Evolutionary conservation across 192 early-diverging fungal genomes (phyloP), one percentile per base, ranked within the genome.

Genomic region (Coemansia sp.): DNA sequence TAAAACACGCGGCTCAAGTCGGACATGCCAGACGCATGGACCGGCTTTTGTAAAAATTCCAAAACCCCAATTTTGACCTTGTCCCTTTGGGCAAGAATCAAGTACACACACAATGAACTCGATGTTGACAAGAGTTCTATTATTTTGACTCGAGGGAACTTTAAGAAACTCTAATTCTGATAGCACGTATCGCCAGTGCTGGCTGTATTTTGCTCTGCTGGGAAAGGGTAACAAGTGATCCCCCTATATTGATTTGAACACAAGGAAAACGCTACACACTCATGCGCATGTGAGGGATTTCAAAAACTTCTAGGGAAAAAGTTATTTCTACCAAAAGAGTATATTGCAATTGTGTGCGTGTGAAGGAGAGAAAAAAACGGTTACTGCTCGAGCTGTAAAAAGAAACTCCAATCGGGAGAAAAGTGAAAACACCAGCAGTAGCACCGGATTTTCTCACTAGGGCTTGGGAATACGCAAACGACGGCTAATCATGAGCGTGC

Each of bases 401-500:
- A 28, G n/a, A 26, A 23, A 24, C 4, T 23, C 48, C 24, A 28
- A 26, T 51, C 24, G 43, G 40, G 34, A 59, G 33, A 31, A 67
- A 48, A 59, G 35, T 48, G 36, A 59, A 23, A 36, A 42, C 37
- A 43, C 28, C 18, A 16, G 31, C 39, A 33, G 35, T 39, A 58
- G 35, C 21, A 59, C 35, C 39, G 20, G 23, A 39, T 11, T 35
- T 83, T 35, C n/a, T 18, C 55, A 57, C 33, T 73, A 93, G 9
- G 81, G 86, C 73, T 93, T 93, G 20, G 92, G 92, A 39, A 93
- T 91, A 35, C 86, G 84, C 59, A 93, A 55, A 1, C 83, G 87
- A 31, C 87, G 87, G 81, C 89, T 92, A 63, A 95, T 89, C 92
- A 91, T 91, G 3, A 89, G 70, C 4, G 91, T 88, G 16, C 94